These are phyloP conservation scores for Saccharomycopsis sp. DNA, from an alignment of 805 yeast species.

Conservation along the genomic window DNA sequence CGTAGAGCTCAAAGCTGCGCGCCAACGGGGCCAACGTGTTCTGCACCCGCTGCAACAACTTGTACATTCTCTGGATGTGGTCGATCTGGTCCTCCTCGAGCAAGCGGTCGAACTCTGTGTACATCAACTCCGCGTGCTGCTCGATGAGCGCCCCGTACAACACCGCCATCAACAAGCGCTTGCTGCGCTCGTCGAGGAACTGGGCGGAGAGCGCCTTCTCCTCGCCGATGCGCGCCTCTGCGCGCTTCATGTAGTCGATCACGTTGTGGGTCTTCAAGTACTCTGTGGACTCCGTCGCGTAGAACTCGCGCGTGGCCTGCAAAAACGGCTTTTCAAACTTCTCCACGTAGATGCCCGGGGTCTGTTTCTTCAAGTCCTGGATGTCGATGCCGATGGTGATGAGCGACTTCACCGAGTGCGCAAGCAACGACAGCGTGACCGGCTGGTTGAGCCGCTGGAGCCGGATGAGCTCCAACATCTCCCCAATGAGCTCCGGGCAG, in stretches of 20 bases:
- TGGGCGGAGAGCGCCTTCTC: conserved; percentile 74
- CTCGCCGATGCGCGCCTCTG: conserved; percentile 74
- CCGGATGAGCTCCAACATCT: conserved; percentile 70
- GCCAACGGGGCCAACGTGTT: conserved; percentile 74
- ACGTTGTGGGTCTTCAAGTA: conserved; percentile 72
- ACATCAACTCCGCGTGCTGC: conserved; percentile 68
- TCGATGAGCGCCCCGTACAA: conserved; percentile 72
- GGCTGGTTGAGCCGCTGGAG: conserved; percentile 73
- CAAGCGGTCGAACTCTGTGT: conserved; percentile 67
- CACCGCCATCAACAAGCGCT: conserved; percentile 65
- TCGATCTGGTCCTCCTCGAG: conserved; percentile 64
- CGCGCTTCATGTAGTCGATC: conserved; percentile 84
- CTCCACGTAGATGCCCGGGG: conserved; percentile 72
- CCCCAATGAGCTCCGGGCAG: conserved; percentile 51
- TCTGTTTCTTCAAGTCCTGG: conserved; percentile 80
- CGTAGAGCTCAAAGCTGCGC: conserved; percentile 61
- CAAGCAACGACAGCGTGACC: conserved; percentile 58
- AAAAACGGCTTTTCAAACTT: conserved; percentile 75
- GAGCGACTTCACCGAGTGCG: conserved; percentile 75
- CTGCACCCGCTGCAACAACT: conserved; percentile 70
- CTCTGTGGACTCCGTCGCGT: conserved; percentile 52
- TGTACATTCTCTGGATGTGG: conserved; percentile 74
- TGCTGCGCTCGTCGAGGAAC: conserved; percentile 81
- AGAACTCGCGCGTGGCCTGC: conserved; percentile 49
- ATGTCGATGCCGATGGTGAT: conserved; percentile 87